Percentiles rank a stretch among this genome's conserved stretches.
These are phyloP conservation scores for Candida insectalens DNA, from an alignment of 805 yeast genomes.

Conservation along the genomic window DNA sequence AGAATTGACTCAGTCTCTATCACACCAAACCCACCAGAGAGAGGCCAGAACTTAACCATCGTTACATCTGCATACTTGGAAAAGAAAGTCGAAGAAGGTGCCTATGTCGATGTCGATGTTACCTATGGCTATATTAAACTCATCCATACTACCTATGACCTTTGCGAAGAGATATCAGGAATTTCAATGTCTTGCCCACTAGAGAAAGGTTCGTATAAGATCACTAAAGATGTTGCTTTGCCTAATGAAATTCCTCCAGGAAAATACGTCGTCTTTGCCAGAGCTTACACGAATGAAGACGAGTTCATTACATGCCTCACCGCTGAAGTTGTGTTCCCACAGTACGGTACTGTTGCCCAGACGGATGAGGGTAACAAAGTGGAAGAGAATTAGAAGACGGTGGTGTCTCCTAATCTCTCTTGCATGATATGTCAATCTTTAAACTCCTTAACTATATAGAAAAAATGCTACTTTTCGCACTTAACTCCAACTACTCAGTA, in stretches of 20 bases:
- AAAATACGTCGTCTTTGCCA: conserved; percentile 73
- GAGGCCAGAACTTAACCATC: conserved; percentile 78
- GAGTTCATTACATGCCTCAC: conserved; percentile 76
- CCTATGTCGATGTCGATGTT: conserved; percentile 92
- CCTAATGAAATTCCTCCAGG: conserved; percentile 97
- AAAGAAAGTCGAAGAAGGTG: conserved; percentile 62
- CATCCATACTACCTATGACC: conserved; percentile 81
- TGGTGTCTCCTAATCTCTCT: too few relatives aligned
- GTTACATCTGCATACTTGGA: conserved; percentile 59
- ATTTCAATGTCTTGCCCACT: conserved; percentile 85
- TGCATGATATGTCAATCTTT: too few relatives aligned
- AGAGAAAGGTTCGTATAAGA: conserved; percentile 51
- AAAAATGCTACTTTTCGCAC: too few relatives aligned
- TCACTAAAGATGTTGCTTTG: conserved; percentile 67
- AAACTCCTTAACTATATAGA: too few relatives aligned
- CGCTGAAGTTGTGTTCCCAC: conserved; percentile 54
- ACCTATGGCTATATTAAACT: conserved; percentile 86
- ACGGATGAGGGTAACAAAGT: too few relatives aligned
- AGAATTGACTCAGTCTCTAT: conserved; percentile 49
- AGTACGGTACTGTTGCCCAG: conserved; percentile 5
- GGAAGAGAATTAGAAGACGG: too few relatives aligned
- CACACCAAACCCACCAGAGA: conserved; percentile 79
- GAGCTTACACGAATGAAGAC: conserved; percentile 83
- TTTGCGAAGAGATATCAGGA: conserved; percentile 79
- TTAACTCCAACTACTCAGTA: too few relatives aligned